These are phyloP conservation scores for Pascua guehoae DNA, from an alignment of 1,284 basidiomycete species.

Conservation along the genomic window DNA sequence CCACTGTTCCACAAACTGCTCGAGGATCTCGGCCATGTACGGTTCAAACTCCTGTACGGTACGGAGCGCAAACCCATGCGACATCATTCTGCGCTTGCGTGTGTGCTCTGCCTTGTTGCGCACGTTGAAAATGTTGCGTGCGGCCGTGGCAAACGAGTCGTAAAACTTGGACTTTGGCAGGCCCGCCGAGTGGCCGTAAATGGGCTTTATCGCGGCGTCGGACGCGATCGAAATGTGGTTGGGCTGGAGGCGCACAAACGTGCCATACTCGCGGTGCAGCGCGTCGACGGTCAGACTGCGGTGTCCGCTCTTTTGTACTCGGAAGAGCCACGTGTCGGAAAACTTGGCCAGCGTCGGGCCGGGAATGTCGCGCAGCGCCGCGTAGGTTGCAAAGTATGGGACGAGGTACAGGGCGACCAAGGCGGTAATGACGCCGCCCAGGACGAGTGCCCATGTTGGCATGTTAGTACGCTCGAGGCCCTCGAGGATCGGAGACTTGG, in stretches of 20 bases:
- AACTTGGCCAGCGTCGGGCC: constrained; percentile 74
- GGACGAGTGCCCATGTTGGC: no score
- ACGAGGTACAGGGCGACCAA: constrained; percentile 11
- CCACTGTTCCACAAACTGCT: constrained; percentile 66
- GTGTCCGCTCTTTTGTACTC: constrained; percentile 63
- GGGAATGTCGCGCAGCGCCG: constrained; percentile 46
- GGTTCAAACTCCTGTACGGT: constrained; percentile 67
- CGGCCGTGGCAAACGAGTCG: constrained; percentile 71
- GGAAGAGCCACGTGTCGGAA: constrained; percentile 72
- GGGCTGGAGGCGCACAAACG: constrained; percentile 78
- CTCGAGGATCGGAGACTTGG: background rate
- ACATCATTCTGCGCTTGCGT: constrained; percentile 83
- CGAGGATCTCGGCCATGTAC: constrained; percentile 66
- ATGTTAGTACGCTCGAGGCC: no score
- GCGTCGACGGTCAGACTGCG: constrained; percentile 72
- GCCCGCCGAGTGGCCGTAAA: constrained; percentile 72
- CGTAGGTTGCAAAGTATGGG: constrained; percentile 18
- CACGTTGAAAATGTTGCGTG: constrained; percentile 50
- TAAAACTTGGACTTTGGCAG: constrained; percentile 68
- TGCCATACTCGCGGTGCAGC: constrained; percentile 70
- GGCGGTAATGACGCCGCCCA: constrained; percentile 1
- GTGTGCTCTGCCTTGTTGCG: constrained; percentile 77
- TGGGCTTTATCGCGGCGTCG: constrained; percentile 66
- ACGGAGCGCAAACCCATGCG: constrained; percentile 68
- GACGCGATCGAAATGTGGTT: constrained; percentile 83